These are phyloP conservation scores for Penicillium canariense DNA, from an alignment of 495 filamentous ascomycete genomes.

Conservation along the genomic window DNA sequence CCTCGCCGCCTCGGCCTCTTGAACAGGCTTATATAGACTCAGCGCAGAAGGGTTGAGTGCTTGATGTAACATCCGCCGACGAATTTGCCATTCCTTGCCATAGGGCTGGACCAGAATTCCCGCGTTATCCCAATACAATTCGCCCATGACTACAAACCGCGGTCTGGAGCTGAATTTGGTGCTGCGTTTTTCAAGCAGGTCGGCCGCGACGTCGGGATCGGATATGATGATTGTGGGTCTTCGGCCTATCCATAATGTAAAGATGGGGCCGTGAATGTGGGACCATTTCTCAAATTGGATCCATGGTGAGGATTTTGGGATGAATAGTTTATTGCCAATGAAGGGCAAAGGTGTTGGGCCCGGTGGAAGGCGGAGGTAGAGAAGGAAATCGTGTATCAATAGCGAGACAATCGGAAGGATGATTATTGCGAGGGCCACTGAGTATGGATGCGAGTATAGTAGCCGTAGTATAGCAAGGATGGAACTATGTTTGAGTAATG, in stretches of 20 bases:
- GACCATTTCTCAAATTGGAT: conserved; percentile 58
- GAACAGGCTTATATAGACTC: conserved; percentile 46
- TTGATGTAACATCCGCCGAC: conserved; percentile 40
- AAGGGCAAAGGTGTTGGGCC: conserved; percentile 14
- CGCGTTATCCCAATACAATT: conserved; percentile 44
- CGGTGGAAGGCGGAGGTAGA: conserved; percentile 14
- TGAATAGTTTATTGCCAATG: conserved; percentile 52
- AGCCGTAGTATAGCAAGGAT: neutral
- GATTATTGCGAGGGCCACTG: neutral
- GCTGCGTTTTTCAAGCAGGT: conserved; percentile 53
- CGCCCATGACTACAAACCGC: conserved; percentile 55
- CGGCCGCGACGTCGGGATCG: conserved; percentile 59
- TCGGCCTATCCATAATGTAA: conserved; percentile 62
- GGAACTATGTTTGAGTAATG: neutral
- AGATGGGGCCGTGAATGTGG: conserved; percentile 54
- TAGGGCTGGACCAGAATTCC: conserved; percentile 51
- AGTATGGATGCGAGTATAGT: neutral
- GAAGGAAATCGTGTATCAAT: conserved; percentile 11
- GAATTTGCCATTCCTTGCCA: conserved; percentile 42
- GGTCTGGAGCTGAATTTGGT: conserved; percentile 54
- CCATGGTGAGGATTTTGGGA: conserved; percentile 57
- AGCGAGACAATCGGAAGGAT: neutral
- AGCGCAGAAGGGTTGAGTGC: conserved; percentile 45
- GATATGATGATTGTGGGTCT: conserved; percentile 62
- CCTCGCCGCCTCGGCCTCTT: conserved; percentile 38